Percentiles rank a stretch among this genome's conserved stretches.
These are phyloP conservation scores for Podospora australis DNA, from an alignment of 495 filamentous ascomycete species.

Conservation along the genomic window DNA sequence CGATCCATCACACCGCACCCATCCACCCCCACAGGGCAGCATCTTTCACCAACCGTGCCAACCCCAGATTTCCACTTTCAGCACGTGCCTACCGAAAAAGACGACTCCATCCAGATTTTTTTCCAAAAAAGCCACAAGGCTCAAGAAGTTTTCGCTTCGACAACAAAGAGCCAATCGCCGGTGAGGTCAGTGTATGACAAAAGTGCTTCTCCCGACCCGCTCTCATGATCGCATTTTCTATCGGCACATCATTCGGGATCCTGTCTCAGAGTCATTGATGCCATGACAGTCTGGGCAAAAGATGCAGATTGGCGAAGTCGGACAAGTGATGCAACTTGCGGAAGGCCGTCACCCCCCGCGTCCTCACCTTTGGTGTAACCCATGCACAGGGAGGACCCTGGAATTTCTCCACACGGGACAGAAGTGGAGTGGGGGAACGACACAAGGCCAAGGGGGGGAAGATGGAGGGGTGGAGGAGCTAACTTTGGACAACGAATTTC, in stretches of 20 bases:
- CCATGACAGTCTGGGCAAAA: too few relatives aligned
- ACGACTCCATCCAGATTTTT: neutral
- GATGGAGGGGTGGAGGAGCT: neutral
- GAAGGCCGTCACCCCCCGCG: neutral
- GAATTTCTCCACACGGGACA: neutral
- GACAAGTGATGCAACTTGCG: neutral
- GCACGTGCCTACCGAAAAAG: neutral
- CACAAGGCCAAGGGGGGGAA: neutral
- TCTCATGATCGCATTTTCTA: too few relatives aligned
- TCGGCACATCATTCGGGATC: too few relatives aligned
- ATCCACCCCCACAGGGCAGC: neutral
- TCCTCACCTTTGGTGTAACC: neutral
- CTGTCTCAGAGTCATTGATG: too few relatives aligned
- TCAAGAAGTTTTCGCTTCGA: too few relatives aligned
- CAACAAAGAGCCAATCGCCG: too few relatives aligned
- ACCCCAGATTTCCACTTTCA: neutral
- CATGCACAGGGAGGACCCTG: neutral
- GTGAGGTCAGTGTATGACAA: too few relatives aligned
- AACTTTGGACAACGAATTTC: neutral
- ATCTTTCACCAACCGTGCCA: neutral
- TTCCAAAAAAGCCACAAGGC: too few relatives aligned
- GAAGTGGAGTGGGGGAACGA: neutral
- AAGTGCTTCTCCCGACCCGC: too few relatives aligned
- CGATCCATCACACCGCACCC: too few relatives aligned
- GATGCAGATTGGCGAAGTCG: constrained; percentile 14